Percentiles rank a stretch among this genome's conserved stretches.
Conservation (phyloP, 2,329 filamentous ascomycete genomes). For the Fusarium musae region DNA sequence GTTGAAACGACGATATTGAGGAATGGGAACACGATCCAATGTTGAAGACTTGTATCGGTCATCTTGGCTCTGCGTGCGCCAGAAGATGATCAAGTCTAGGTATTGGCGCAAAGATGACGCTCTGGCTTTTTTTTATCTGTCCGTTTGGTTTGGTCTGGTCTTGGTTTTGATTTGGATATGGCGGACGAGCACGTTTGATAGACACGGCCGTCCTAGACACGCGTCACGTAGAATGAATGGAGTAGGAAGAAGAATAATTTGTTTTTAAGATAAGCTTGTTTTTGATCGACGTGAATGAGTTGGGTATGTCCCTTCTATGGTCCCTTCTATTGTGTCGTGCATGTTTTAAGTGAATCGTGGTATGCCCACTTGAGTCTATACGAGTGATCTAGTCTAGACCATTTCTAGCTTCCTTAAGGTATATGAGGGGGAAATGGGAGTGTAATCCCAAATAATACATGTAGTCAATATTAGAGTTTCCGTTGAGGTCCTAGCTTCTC, state of each 20-base stretch:
- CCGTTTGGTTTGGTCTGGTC: neutral
- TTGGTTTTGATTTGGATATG: slow-evolving; percentile 20
- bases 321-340: neutral
- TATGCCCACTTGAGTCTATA: neutral
- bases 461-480: slow-evolving; percentile 20
- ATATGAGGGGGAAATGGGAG: neutral
- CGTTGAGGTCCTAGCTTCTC: slow-evolving; percentile 49
- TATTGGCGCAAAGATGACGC: slow-evolving; percentile 41
- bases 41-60: slow-evolving; percentile 3
- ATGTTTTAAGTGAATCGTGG: neutral
- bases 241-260: slow-evolving; percentile 32
- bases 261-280: slow-evolving; percentile 20
- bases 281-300: neutral
- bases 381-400: neutral
- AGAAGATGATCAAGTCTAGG: slow-evolving; percentile 20
- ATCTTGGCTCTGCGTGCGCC: slow-evolving; percentile 3
- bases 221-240: slow-evolving; percentile 41
- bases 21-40: slow-evolving; percentile 41
- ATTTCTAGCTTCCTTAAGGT: neutral
- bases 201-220: slow-evolving; percentile 41
- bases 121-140: slow-evolving; percentile 33
- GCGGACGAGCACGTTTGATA: slow-evolving; percentile 42
- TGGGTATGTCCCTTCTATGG: neutral
- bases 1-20: slow-evolving; percentile 37
- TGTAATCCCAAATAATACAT: neutral